Percentiles rank a stretch among this genome's conserved stretches.
These are phyloP conservation scores for Acer saccharum DNA, from an alignment of 345 rosid species.

Conservation along the genomic window DNA sequence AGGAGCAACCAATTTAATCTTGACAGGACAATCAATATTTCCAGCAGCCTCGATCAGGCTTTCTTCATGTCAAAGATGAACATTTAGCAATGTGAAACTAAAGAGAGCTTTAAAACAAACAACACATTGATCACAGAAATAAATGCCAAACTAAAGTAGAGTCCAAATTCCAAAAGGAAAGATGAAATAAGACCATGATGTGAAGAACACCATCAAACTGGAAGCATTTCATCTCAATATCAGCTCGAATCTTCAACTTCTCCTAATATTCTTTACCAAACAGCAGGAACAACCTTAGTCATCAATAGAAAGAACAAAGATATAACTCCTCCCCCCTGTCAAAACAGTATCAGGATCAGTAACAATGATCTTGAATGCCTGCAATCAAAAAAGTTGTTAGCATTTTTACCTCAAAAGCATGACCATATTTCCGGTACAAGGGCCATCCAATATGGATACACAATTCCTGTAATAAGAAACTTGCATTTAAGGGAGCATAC, in stretches of 20 bases:
- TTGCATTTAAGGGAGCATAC: constrained; percentile 17
- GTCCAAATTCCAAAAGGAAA: not conserved
- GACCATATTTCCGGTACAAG: constrained; percentile 85
- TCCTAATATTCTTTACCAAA: constrained; percentile 83
- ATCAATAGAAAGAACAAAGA: not conserved
- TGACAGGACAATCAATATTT: constrained; percentile 87
- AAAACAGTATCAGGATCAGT: constrained; percentile 88
- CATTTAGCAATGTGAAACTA: constrained; percentile 8
- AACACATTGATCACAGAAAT: not conserved
- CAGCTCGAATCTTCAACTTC: constrained; percentile 93
- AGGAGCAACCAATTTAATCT: constrained; percentile 93
- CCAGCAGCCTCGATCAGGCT: constrained; percentile 90
- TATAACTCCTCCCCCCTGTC: constrained; percentile 53
- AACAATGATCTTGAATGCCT: constrained; percentile 93
- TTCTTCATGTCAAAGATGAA: constrained; percentile 52
- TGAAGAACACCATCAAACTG: too few species aligned
- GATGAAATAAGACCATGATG: constrained; percentile 60
- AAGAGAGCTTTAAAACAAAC: constrained; percentile 17
- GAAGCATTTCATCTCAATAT: too few species aligned
- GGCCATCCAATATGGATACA: constrained; percentile 93
- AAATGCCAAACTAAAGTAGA: not conserved
- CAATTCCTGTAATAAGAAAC: constrained; percentile 57
- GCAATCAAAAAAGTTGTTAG: constrained; percentile 27
- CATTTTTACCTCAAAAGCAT: constrained; percentile 88
- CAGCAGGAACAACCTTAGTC: constrained; percentile 73